These are phyloP conservation scores for Sungouiella thailandica DNA, from an alignment of 805 yeast genomes.

Conservation along the genomic window DNA sequence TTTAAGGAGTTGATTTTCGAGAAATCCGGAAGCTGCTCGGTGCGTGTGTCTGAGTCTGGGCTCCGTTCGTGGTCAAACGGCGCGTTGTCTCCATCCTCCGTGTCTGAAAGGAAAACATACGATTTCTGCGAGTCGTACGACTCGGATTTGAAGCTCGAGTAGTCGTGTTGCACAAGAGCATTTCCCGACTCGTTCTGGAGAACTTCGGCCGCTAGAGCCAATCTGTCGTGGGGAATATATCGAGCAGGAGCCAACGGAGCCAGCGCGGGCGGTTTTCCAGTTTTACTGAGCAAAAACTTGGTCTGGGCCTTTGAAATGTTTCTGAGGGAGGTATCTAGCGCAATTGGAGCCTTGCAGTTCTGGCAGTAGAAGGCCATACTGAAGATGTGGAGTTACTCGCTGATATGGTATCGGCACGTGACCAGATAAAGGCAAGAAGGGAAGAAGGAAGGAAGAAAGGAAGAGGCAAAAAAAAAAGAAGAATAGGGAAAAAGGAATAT, in stretches of 20 bases:
- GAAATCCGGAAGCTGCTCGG: conserved; percentile 14
- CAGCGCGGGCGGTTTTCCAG: conserved; percentile 12
- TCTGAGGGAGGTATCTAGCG: conserved; percentile 50
- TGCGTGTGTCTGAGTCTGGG: too few species aligned
- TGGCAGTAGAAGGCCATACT: conserved; percentile 44
- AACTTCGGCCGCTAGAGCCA: conserved; percentile 32
- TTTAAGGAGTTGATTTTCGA: conserved; percentile 48
- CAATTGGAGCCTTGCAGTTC: conserved; percentile 55
- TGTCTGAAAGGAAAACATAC: conserved; percentile 11
- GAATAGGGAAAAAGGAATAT: too few species aligned
- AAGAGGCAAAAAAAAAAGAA: too few species aligned
- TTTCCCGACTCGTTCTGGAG: not conserved
- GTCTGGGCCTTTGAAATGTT: conserved; percentile 52
- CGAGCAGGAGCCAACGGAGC: conserved; percentile 22
- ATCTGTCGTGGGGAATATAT: conserved; percentile 36
- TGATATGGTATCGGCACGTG: too few species aligned
- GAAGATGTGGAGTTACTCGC: too few species aligned
- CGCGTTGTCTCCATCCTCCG: conserved; percentile 24
- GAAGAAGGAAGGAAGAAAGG: not conserved
- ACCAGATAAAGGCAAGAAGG: too few species aligned
- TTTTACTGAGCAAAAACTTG: conserved; percentile 43
- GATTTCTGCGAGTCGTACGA: conserved; percentile 5
- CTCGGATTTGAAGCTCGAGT: not conserved
- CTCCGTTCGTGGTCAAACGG: too few species aligned
- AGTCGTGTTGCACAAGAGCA: not conserved